A percentile compares a stretch with the other conserved stretches of the same genome.
Evolutionary conservation across 2,329 filamentous ascomycete genomes (phyloP).

Genomic region (Epichloe glyceriae): DNA sequence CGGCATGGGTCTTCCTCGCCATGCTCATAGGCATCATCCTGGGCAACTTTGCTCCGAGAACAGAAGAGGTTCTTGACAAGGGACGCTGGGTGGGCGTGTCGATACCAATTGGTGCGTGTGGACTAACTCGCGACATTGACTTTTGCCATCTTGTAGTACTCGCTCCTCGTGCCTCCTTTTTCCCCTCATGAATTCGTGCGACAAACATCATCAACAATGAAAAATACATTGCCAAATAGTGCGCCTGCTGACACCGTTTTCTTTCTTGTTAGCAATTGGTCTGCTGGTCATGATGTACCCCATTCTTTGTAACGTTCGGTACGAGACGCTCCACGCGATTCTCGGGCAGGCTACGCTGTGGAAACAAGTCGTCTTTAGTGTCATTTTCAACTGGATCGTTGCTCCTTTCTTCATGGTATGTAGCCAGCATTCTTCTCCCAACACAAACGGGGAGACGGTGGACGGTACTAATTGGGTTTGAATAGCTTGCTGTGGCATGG

Average conservation of each 20-base stretch:
- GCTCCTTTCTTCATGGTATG: slow-evolving; percentile 70
- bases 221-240: too few species aligned
- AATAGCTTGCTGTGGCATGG: slow-evolving; percentile 54
- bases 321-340: slow-evolving; percentile 58
- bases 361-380: slow-evolving; percentile 66
- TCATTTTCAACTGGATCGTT: slow-evolving; percentile 71
- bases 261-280: slow-evolving; percentile 46
- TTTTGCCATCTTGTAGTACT: too few species aligned
- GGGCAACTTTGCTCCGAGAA: slow-evolving; percentile 58
- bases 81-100: slow-evolving; percentile 61
- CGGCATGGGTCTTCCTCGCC: slow-evolving; percentile 63
- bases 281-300: slow-evolving; percentile 91
- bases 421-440: neutral
- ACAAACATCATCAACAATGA: too few species aligned
- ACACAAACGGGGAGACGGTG: neutral
- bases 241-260: too few species aligned
- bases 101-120: slow-evolving; percentile 44
- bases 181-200: too few species aligned
- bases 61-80: slow-evolving; percentile 49
- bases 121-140: too few species aligned
- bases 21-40: slow-evolving; percentile 66
- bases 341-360: slow-evolving; percentile 51
- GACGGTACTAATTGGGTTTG: neutral
- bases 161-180: too few species aligned
- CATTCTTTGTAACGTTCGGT: slow-evolving; percentile 76